A percentile compares a stretch with the other conserved stretches of the same genome.
phyloP scores from a whole-genome alignment of 2,329 filamentous ascomycete species.

The Spiromastix sp. region DNA sequence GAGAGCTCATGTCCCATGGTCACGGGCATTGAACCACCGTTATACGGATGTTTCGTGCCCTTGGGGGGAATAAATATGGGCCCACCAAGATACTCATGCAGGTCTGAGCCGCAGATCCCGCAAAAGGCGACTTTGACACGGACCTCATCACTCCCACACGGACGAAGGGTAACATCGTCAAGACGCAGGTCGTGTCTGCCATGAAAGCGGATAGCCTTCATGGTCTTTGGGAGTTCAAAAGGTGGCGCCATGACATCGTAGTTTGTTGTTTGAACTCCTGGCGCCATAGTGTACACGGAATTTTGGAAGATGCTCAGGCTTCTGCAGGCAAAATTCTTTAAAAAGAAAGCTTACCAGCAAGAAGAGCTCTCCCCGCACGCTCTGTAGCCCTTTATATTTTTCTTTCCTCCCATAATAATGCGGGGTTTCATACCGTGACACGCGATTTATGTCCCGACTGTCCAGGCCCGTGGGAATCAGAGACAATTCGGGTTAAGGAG shows the following conservation, averaged over 20 bases:
- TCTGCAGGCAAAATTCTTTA: no score
- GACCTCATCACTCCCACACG: slow-evolving; percentile 42
- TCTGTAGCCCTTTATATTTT: no score
- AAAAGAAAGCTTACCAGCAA: no score
- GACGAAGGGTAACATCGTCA: slow-evolving; percentile 24
- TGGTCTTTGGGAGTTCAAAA: slow-evolving; percentile 8
- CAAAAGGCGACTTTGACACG: slow-evolving; percentile 24
- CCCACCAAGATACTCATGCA: slow-evolving; percentile 44
- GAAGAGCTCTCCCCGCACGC: no score
- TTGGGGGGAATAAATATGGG: slow-evolving; percentile 39
- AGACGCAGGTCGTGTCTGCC: slow-evolving; percentile 25
- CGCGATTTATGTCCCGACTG: no score
- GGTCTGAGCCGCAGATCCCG: slow-evolving; percentile 31
- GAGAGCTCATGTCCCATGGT: slow-evolving; percentile 57
- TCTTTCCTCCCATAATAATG: no score
- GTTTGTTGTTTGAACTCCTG: neutral
- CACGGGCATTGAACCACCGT: slow-evolving; percentile 46
- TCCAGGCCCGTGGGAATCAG: no score
- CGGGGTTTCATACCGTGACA: no score
- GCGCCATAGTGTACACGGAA: no score
- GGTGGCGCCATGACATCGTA: neutral
- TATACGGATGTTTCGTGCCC: slow-evolving; percentile 44
- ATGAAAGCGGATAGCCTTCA: slow-evolving; percentile 29
- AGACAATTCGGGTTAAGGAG: no score
- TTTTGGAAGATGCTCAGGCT: no score